Conservation (phyloP, 2,329 filamentous ascomycete species). For the Tolypocladium pustulatum region DNA sequence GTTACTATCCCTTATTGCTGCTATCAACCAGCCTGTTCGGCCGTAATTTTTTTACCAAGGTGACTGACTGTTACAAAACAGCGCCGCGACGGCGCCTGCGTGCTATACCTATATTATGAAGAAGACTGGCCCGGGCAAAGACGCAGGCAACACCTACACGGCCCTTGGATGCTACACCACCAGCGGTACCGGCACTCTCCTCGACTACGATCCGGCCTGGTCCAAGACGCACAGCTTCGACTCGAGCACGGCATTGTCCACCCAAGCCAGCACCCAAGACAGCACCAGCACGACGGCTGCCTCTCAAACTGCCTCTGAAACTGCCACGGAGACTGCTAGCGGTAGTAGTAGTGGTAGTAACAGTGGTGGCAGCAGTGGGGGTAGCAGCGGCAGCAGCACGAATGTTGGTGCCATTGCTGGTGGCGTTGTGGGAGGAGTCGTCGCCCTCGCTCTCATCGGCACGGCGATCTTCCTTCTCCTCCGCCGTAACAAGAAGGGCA, state of each 20-base stretch:
- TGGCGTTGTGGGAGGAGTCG: constrained; percentile 35
- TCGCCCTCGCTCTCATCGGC: constrained; percentile 27
- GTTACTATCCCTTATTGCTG: not conserved
- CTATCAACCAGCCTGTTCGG: not conserved
- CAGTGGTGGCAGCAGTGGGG: constrained; percentile 13
- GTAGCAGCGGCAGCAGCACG: constrained; percentile 16
- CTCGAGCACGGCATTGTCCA: not conserved
- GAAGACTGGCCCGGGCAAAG: constrained; percentile 7
- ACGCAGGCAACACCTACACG: constrained; percentile 9
- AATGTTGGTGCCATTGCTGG: constrained; percentile 34
- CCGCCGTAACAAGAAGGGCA: constrained; percentile 21
- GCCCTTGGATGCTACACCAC: constrained; percentile 16
- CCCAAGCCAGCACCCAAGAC: not conserved
- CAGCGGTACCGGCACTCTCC: constrained; percentile 13
- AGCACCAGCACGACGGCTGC: not conserved
- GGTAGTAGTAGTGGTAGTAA: constrained; percentile 17
- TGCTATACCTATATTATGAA: constrained; percentile 21
- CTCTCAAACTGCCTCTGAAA: constrained; percentile 1
- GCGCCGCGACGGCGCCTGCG: constrained; percentile 2
- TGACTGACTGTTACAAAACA: not conserved
- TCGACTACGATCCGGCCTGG: constrained; percentile 18
- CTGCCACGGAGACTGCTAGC: constrained; percentile 6
- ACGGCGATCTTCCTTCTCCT: constrained; percentile 29
- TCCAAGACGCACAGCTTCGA: constrained; percentile 10
- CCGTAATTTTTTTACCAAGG: no score